Evolutionary conservation across 257 asterid genomes (phyloP).

Genomic region (Marsdenia floribunda): DNA sequence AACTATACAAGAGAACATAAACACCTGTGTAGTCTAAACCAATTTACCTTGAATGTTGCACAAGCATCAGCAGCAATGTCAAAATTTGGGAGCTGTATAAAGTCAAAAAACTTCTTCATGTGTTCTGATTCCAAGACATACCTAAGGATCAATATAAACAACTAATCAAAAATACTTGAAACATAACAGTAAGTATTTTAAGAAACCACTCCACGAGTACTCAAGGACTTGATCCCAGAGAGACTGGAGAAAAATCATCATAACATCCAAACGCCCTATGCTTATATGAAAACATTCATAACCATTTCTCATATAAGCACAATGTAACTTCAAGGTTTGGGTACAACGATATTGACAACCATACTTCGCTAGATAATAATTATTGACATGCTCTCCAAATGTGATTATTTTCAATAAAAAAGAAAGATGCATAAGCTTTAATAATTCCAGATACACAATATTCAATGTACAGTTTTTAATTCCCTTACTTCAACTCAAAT

Average conservation of each 20-base stretch:
- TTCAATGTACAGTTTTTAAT: neutral
- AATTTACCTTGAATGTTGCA: conserved; percentile 43
- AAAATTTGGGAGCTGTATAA: conserved; percentile 43
- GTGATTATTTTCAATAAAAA: neutral
- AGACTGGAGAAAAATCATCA: neutral
- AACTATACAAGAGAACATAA: neutral
- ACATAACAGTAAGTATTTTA: neutral
- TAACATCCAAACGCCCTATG: neutral
- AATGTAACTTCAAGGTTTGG: neutral
- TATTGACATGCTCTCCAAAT: neutral
- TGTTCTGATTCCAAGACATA: conserved; percentile 45
- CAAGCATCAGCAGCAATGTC: conserved; percentile 54
- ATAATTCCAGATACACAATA: neutral
- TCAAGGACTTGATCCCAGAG: neutral
- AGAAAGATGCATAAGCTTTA: neutral
- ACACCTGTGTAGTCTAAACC: neutral
- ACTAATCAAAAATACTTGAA: neutral
- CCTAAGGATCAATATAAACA: conserved; percentile 21
- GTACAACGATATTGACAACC: neutral
- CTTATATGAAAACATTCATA: neutral
- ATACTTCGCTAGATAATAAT: neutral
- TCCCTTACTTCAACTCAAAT: neutral
- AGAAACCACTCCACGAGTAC: neutral
- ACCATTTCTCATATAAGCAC: neutral
- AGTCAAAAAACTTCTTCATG: conserved; percentile 45